Evolutionary conservation across 495 filamentous ascomycete genomes (phyloP).

Genomic region (Jackrogersella minutella): DNA sequence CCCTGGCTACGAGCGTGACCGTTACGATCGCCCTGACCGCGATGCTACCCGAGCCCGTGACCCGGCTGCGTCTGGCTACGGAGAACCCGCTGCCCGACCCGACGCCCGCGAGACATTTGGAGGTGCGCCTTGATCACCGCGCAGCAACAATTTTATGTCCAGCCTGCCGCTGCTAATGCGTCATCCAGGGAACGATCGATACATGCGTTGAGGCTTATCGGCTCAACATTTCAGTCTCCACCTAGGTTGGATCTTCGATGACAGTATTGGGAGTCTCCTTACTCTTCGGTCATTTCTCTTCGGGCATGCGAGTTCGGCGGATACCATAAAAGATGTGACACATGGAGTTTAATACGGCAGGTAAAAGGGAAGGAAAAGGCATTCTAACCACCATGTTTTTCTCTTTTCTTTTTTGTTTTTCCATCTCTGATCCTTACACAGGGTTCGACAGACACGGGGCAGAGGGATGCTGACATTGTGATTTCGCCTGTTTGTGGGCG

Average conservation of each 20-base stretch:
- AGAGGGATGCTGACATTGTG: slow-evolving; percentile 39
- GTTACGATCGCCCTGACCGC: slow-evolving; percentile 61
- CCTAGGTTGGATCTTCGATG: slow-evolving; percentile 24
- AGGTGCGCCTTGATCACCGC: slow-evolving; percentile 46
- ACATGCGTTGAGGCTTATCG: slow-evolving; percentile 23
- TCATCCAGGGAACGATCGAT: slow-evolving; percentile 38
- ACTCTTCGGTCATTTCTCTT: slow-evolving; percentile 38
- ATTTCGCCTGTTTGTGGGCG: slow-evolving; percentile 28
- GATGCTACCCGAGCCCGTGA: slow-evolving; percentile 59
- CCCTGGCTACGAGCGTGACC: slow-evolving; percentile 62
- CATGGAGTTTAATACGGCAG: slow-evolving; percentile 48
- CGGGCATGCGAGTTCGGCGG: slow-evolving; percentile 41
- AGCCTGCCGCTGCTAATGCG: slow-evolving; percentile 32
- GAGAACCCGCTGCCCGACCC: slow-evolving; percentile 66
- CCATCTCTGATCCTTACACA: slow-evolving; percentile 37
- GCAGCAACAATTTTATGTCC: slow-evolving; percentile 11
- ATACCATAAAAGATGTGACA: slow-evolving; percentile 43
- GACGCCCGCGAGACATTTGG: slow-evolving; percentile 69
- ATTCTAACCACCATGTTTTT: slow-evolving; percentile 39
- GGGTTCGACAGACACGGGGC: slow-evolving; percentile 33
- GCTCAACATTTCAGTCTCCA: slow-evolving; percentile 12
- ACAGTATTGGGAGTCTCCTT: slow-evolving; percentile 25
- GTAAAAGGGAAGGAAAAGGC: slow-evolving; percentile 50
- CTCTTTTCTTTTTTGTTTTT: slow-evolving; percentile 29
- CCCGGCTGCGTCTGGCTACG: slow-evolving; percentile 59